phyloP scores from a whole-genome alignment of 164 flowering plant species.

The Houttuynia cordata region DNA sequence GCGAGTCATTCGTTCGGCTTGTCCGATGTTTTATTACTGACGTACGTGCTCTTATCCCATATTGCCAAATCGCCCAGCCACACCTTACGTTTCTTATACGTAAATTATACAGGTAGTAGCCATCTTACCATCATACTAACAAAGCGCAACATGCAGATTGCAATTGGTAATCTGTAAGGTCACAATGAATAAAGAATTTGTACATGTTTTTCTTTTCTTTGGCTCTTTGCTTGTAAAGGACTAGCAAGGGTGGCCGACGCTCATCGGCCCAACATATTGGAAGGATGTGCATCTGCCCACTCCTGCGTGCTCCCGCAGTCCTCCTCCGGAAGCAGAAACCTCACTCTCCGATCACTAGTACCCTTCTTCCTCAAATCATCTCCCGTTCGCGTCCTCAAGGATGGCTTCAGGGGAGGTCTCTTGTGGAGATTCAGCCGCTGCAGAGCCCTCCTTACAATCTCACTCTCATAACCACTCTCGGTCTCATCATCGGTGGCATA shows the following conservation, averaged over 20 bases:
- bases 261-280: background rate
- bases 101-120: too few relatives aligned
- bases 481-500: background rate
- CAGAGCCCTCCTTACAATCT: background rate
- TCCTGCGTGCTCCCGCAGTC: background rate
- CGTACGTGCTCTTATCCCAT: too few relatives aligned
- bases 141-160: background rate
- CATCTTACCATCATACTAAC: too few relatives aligned
- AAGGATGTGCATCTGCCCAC: too few relatives aligned
- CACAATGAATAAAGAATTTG: background rate
- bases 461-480: too few relatives aligned
- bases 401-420: constrained; percentile 1
- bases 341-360: background rate
- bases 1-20: too few relatives aligned
- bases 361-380: background rate
- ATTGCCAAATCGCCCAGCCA: too few relatives aligned
- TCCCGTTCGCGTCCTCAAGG: background rate
- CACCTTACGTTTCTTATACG: too few relatives aligned
- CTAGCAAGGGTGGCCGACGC: too few relatives aligned
- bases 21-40: background rate
- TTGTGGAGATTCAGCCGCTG: background rate
- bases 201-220: too few relatives aligned
- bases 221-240: too few relatives aligned
- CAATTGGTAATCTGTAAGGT: too few relatives aligned
- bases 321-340: background rate